Percentiles rank a stretch among this genome's conserved stretches.
These are phyloP conservation scores for Acorus calamus DNA, from an alignment of 106 monocot species.

Conservation along the genomic window DNA sequence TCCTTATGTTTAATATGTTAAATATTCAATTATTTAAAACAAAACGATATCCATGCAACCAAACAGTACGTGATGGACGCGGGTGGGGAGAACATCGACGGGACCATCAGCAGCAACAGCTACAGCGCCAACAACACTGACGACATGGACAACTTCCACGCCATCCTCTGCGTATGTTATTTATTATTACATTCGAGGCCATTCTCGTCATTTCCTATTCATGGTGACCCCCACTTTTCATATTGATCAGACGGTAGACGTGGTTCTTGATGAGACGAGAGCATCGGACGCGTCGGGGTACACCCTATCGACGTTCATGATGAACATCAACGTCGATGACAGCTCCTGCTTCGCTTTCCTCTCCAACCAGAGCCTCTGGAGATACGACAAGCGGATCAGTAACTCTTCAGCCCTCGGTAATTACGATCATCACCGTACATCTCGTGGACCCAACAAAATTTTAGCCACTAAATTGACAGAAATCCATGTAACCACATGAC, in stretches of 20 bases:
- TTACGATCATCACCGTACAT: no score
- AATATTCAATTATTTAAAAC: not conserved
- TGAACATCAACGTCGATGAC: conserved; percentile 39
- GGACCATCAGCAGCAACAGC: conserved; percentile 41
- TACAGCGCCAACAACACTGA: conserved; percentile 69
- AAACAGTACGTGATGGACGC: conserved; percentile 71
- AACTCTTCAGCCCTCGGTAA: conserved; percentile 42
- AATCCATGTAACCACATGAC: no score
- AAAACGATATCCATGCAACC: not conserved
- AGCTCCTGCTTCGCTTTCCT: conserved; percentile 58
- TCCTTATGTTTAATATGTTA: no score
- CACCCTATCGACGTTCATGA: conserved; percentile 54
- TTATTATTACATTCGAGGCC: no score
- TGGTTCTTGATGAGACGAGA: conserved; percentile 78
- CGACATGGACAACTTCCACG: conserved; percentile 83
- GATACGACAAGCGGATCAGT: conserved; percentile 65
- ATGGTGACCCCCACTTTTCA: not conserved
- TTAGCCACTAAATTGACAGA: no score
- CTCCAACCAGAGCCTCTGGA: conserved; percentile 78
- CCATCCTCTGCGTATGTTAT: conserved; percentile 77
- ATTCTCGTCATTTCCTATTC: not conserved
- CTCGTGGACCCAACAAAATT: no score
- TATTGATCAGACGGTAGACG: conserved; percentile 62
- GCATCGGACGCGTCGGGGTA: conserved; percentile 45
- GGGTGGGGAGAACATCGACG: conserved; percentile 74